Conservation (phyloP, 176 grass and related monocot genomes). For the Oryza glumipatula region DNA sequence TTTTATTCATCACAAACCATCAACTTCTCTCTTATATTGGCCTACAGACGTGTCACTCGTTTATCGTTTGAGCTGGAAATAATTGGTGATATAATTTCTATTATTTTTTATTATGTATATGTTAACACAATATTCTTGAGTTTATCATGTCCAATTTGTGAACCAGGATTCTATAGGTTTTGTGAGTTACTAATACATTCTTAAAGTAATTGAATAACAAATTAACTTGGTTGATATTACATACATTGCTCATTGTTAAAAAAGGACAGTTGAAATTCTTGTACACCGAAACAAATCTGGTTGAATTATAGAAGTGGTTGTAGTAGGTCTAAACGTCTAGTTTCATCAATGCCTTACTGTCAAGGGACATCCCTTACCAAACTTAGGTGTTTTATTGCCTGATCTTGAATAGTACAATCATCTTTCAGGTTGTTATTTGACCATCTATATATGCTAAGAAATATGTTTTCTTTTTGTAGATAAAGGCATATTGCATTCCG, state of each 20-base stretch:
- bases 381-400: slow-evolving; percentile 27
- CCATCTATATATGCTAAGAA: background rate
- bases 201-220: background rate
- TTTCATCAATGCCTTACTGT: slow-evolving; percentile 4
- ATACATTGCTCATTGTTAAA: background rate
- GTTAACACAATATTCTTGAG: background rate
- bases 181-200: slow-evolving; percentile 3
- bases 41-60: background rate
- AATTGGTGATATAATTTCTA: background rate
- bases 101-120: slow-evolving; percentile 24
- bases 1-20: background rate
- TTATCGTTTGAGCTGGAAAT: background rate
- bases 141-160: background rate
- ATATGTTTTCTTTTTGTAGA: background rate
- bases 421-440: background rate
- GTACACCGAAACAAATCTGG: background rate
- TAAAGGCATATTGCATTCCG: background rate
- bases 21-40: slow-evolving; percentile 26
- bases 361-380: slow-evolving; percentile 24
- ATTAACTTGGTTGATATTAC: background rate
- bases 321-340: slow-evolving; percentile 8
- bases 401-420: slow-evolving; percentile 12
- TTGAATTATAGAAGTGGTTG: slow-evolving; percentile 30
- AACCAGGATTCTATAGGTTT: background rate
- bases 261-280: slow-evolving; percentile 17